Evolutionary conservation across 2,329 filamentous ascomycete genomes (phyloP).

Genomic region (Fusarium coffeatum): DNA sequence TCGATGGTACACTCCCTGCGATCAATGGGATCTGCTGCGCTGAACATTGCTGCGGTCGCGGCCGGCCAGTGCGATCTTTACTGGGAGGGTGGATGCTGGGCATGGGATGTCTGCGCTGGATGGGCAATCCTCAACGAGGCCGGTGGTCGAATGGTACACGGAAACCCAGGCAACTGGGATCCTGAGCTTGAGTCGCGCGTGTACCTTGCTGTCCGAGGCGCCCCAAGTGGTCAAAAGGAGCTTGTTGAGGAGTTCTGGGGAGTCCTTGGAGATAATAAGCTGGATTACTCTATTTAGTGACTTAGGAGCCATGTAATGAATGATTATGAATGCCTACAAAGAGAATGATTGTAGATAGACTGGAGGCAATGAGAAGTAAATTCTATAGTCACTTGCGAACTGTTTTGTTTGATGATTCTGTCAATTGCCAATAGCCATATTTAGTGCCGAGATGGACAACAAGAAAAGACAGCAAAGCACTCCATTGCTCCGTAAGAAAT

Average conservation of each 20-base stretch:
- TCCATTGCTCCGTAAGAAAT: constrained; percentile 35
- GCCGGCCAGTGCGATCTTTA: constrained; percentile 78
- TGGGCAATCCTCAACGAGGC: constrained; percentile 82
- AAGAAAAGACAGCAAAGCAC: constrained; percentile 34
- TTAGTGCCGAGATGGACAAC: constrained; percentile 28
- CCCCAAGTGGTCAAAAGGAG: constrained; percentile 68
- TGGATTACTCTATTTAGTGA: constrained; percentile 59
- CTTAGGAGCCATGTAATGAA: background rate
- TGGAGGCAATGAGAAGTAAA: background rate
- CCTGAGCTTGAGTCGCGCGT: constrained; percentile 67
- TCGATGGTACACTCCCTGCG: constrained; percentile 81
- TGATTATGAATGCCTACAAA: background rate
- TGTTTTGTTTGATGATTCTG: constrained; percentile 20
- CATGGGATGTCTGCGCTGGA: constrained; percentile 86
- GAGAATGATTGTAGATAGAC: constrained; percentile 13
- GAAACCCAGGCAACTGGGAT: constrained; percentile 80
- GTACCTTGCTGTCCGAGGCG: constrained; percentile 72
- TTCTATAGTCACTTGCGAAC: constrained; percentile 7
- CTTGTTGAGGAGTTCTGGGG: constrained; percentile 74
- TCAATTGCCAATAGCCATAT: constrained; percentile 34
- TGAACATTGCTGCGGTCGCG: constrained; percentile 80
- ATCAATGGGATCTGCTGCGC: constrained; percentile 77
- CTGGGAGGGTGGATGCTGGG: constrained; percentile 88
- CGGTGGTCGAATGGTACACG: constrained; percentile 77
- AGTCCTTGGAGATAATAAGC: constrained; percentile 64